phyloP scores from a whole-genome alignment of 495 filamentous ascomycete species.

The Aspergillus panamensis region DNA sequence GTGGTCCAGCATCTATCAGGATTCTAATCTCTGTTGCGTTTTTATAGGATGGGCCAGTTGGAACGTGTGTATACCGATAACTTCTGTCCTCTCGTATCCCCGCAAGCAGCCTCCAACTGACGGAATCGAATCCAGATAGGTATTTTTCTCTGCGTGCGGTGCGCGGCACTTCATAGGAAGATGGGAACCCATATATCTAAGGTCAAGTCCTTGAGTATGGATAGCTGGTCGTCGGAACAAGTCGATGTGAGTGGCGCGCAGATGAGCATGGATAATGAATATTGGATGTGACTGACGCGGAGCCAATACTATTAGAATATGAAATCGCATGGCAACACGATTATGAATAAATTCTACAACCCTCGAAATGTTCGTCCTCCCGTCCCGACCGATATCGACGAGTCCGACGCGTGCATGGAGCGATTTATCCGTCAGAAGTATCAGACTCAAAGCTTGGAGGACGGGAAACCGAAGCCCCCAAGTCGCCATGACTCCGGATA shows the following conservation, averaged over 20 bases:
- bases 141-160: conserved; percentile 96
- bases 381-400: conserved; percentile 83
- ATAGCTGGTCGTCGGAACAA: conserved; percentile 91
- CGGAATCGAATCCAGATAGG: conserved; percentile 61
- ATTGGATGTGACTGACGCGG: conserved; percentile 10
- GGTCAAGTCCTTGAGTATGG: conserved; percentile 97
- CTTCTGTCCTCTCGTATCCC: background rate
- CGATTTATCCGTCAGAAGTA: conserved; percentile 94
- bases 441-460: conserved; percentile 58
- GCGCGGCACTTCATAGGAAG: conserved; percentile 92
- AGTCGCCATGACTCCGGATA: conserved; percentile 42
- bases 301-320: conserved; percentile 61
- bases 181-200: conserved; percentile 97
- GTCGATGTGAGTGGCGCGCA: conserved; percentile 69
- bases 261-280: background rate
- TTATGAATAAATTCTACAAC: conserved; percentile 85
- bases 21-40: conserved; percentile 10
- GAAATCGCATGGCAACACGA: conserved; percentile 81
- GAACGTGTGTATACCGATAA: conserved; percentile 65
- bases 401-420: conserved; percentile 89
- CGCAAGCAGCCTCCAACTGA: conserved; percentile 21
- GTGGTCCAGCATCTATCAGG: background rate
- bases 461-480: conserved; percentile 47
- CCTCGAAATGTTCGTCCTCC: conserved; percentile 74
- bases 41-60: conserved; percentile 91